Evolutionary conservation across 2,329 filamentous ascomycete genomes (phyloP), one percentile per base, ranked within the genome.

Genomic region (Nemania sp.): DNA sequence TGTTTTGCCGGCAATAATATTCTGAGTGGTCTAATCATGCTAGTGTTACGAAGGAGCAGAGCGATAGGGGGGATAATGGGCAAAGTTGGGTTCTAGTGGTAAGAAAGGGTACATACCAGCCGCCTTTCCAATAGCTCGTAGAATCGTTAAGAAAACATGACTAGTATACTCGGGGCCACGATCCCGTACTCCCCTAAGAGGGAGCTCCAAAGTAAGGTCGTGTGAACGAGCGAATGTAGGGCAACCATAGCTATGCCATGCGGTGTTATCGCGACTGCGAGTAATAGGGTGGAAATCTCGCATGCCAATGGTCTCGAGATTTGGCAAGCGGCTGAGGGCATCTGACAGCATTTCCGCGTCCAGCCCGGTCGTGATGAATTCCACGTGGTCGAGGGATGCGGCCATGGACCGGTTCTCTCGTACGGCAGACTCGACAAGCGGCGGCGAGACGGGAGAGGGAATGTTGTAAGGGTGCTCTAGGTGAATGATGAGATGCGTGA

Each of bases 231-330:
- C n/a, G 6, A 20, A 33, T 44, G 28, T 56, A 14, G 39, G 64
- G 15, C 72, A 68, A 2, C 83, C 82, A 59, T 84, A 86, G 64
- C 82, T 83, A 6, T 66, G 70, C 84, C 84, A 87, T 1, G 0
- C 60, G 63, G 11, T 54, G 15, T 1, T 26, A 42, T 88, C 84
- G 3, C 84, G 78, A 11, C 63, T 64, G 4, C 83, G 79, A 8
- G 67, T 74, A 0, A 4, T 19, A 0, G 79, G 79, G 62, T 79
- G 72, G 68, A 81, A 86, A 63, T 88, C 82, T 15, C 85, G 78
- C 20, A 88, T 70, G 20, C 82, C 80, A 12, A 88, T 66, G 0
- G 76, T 80, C 24, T 79, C 69, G 5, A 88, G 75, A 49, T 81
- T 81, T 0, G 68, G 64, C 3, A 89, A 72, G 28, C 80, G 77